Conservation (phyloP, 306 rosid genomes). For the Cucumis sativus region Cucumber_9930_V3 NC_026659.2:30972501-30973000, state of each 20-base stretch:
- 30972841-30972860: constrained; percentile 93
- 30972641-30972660: neutral
- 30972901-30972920: constrained; percentile 97
- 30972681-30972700: neutral
- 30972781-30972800: constrained; percentile 37
- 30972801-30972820: constrained; percentile 47
- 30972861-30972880: constrained; percentile 78
- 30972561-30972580: neutral
- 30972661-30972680: neutral
- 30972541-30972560: too few species aligned
- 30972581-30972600: neutral
- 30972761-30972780: neutral
- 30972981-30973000: neutral
- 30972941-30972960: constrained; percentile 69
- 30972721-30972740: neutral
- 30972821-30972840: constrained; percentile 86
- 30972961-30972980: neutral
- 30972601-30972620: neutral
- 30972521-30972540: neutral
- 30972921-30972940: constrained; percentile 93
- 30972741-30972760: neutral
- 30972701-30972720: neutral
- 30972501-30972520: neutral
- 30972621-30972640: too few species aligned
- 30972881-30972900: constrained; percentile 80